These are phyloP conservation scores for Nicotiana tabacum DNA, from an alignment of 257 asterid genomes.

Conservation along the genomic window DNA sequence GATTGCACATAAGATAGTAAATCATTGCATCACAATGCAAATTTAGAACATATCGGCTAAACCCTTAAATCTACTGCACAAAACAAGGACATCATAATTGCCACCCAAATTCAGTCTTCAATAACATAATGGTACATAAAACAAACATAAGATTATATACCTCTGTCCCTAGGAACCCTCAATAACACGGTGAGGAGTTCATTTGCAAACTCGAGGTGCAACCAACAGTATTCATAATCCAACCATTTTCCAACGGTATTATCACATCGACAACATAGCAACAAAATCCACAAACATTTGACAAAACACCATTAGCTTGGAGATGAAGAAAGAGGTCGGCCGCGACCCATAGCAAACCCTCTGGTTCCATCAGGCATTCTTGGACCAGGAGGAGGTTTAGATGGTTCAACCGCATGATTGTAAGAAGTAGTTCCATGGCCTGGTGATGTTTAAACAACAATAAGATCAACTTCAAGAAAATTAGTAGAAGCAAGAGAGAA, in stretches of 20 bases:
- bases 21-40: not conserved
- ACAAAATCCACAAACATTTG: not conserved
- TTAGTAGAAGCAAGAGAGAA: not conserved
- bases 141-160: not conserved
- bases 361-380: slow-evolving; percentile 96
- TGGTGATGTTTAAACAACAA: slow-evolving; percentile 15
- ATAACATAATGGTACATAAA: not conserved
- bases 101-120: not conserved
- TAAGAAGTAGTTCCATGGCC: slow-evolving; percentile 54
- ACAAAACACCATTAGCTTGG: slow-evolving; percentile 5
- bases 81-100: not conserved
- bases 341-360: slow-evolving; percentile 87
- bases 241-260: not conserved
- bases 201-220: not conserved
- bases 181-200: too few relatives aligned
- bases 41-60: not conserved
- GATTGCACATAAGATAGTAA: not conserved
- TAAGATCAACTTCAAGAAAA: not conserved
- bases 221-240: not conserved
- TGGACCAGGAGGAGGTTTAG: slow-evolving; percentile 98
- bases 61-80: not conserved
- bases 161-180: not conserved
- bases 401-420: slow-evolving; percentile 48
- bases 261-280: not conserved
- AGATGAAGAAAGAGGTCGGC: slow-evolving; percentile 48